Conservation (phyloP, 306 rosid genomes). For the Quercus alba region DNA sequence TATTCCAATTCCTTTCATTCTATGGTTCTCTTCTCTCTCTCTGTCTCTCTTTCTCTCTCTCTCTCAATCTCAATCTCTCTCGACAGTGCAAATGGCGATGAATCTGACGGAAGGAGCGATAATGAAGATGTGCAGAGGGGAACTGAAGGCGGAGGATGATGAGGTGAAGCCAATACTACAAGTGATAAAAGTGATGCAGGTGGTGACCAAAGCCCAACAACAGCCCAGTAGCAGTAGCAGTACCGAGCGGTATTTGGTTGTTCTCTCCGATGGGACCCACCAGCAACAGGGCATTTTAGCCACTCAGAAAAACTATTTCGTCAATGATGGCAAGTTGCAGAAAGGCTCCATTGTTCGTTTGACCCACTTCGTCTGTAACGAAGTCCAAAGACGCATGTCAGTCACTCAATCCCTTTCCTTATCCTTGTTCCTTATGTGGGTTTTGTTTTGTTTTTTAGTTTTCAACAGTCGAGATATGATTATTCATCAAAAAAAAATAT, state of each 20-base stretch:
- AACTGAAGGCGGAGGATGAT: constrained; percentile 16
- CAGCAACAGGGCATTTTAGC: constrained; percentile 76
- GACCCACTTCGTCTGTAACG: constrained; percentile 47
- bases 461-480: too few relatives aligned
- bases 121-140: constrained; percentile 37
- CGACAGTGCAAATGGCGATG: constrained; percentile 23
- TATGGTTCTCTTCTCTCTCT: constrained; percentile 40
- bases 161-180: constrained; percentile 55
- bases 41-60: neutral
- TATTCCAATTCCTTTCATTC: neutral
- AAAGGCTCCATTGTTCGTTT: constrained; percentile 59
- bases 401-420: neutral
- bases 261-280: constrained; percentile 64
- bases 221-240: neutral
- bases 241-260: constrained; percentile 57
- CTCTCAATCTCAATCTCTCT: neutral
- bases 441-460: neutral
- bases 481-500: too few relatives aligned
- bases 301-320: constrained; percentile 56
- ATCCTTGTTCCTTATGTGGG: neutral
- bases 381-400: constrained; percentile 66
- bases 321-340: constrained; percentile 47
- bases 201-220: constrained; percentile 42
- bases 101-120: constrained; percentile 62
- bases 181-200: constrained; percentile 53